phyloP scores from a whole-genome alignment of 164 flowering plant genomes.

The Annona squamosa region DNA sequence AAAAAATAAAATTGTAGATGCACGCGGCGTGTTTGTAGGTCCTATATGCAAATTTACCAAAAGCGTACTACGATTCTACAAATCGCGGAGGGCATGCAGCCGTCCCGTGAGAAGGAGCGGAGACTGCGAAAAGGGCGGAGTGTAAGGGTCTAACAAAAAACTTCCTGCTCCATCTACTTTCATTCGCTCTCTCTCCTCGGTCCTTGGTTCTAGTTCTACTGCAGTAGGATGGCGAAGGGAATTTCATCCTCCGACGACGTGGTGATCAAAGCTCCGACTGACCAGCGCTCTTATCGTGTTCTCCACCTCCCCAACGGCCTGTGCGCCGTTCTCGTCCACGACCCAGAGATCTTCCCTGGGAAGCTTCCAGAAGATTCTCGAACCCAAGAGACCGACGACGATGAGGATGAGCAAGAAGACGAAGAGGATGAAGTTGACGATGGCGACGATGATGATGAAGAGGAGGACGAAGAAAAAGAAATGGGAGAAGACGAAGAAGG shows the following conservation, averaged over 20 bases:
- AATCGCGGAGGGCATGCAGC: too few relatives aligned
- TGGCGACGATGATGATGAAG: constrained; percentile 14
- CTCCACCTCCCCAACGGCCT: constrained; percentile 68
- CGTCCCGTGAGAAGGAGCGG: too few relatives aligned
- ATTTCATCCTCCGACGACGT: constrained; percentile 36
- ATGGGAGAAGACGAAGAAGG: constrained; percentile 19
- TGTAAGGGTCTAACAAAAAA: too few relatives aligned
- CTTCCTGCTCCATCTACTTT: not conserved
- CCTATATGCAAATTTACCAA: too few relatives aligned
- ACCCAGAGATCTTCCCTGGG: constrained; percentile 70
- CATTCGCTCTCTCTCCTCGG: not conserved
- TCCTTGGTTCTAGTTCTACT: not conserved
- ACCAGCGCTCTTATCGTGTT: constrained; percentile 54
- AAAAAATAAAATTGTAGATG: too few relatives aligned
- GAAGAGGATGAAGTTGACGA: constrained; percentile 10
- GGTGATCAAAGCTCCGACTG: constrained; percentile 75
- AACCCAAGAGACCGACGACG: constrained; percentile 18
- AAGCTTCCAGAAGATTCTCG: constrained; percentile 20
- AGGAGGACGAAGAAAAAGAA: constrained; percentile 9
- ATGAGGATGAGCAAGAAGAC: constrained; percentile 18
- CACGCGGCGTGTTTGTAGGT: too few relatives aligned
- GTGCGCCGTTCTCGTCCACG: constrained; percentile 75
- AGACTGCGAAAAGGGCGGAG: too few relatives aligned
- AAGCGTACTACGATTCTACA: too few relatives aligned
- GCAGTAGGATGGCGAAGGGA: constrained; percentile 18